Conservation (phyloP, 2,329 filamentous ascomycete species). For the Cephalotrichum gorgonifer region DNA sequence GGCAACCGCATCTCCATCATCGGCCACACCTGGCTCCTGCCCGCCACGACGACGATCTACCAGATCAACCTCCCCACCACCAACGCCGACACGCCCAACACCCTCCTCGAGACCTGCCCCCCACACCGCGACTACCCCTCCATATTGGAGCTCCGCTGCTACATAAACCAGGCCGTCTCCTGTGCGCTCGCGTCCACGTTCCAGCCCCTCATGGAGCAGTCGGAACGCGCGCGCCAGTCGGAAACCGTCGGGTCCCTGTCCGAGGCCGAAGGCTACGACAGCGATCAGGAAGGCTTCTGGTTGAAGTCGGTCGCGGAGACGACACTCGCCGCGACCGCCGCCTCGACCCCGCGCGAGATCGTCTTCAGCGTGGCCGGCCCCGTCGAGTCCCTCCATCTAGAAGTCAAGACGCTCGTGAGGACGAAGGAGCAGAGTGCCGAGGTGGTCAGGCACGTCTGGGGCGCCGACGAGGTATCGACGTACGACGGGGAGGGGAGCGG, state of each 20-base stretch:
- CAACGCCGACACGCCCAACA: slow-evolving; percentile 10
- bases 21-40: slow-evolving; percentile 31
- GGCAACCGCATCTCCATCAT: slow-evolving; percentile 30
- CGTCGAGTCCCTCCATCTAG: background rate
- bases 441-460: background rate
- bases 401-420: slow-evolving; percentile 1
- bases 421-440: background rate
- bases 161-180: slow-evolving; percentile 31
- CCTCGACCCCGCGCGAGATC: background rate
- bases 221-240: background rate
- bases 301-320: background rate
- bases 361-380: background rate
- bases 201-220: slow-evolving; percentile 21
- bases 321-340: background rate
- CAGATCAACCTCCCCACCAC: slow-evolving; percentile 24
- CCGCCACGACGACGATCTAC: slow-evolving; percentile 34
- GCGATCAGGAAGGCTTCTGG: background rate
- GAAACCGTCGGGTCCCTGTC: background rate
- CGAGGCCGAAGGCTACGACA: background rate
- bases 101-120: slow-evolving; percentile 27
- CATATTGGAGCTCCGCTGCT: slow-evolving; percentile 31
- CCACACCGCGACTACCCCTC: slow-evolving; percentile 35
- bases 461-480: background rate
- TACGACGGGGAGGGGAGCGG: background rate
- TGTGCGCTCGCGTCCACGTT: slow-evolving; percentile 27